Base-by-base conservation (phyloP, 805 yeast species). In the Yarrowia bubula region DNA sequence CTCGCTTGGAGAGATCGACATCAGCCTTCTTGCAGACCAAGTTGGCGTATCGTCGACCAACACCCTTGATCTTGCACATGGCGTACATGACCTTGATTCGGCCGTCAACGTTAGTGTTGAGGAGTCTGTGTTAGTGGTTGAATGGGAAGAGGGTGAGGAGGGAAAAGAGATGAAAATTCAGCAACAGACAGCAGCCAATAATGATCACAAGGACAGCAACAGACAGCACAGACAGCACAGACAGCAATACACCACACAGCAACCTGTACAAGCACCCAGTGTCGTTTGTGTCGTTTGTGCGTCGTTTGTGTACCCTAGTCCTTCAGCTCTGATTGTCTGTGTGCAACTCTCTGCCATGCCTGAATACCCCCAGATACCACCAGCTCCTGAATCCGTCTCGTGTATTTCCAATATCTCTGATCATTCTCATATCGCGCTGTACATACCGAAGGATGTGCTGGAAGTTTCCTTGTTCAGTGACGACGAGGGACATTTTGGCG, bases 21-120 rank as follows among this genome's bases (percentile, higher is more conserved):
- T 95, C 99, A 78, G 99, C 99, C 89, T 93, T 96, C 90, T 96
- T 96, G 88, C 98, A 95, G 80, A 95, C 97, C 85, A 95, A 86
- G 92, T 96, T 95, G 83, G 99, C 86, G 90, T 93, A 96, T 86
- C 99, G 95, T 85, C 98, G 96, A 86, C 99, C 99, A 78, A 95
- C 98, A 92, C 99, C 99, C 86, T 97, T 90, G 82, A 95, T 96
- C 84, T 92, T 89, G 87, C 99, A 92, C 85, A 95, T 86, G 82
- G 99, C 99, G 90, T 92, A 96, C 95, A 95, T 96, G 83, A 95
- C 88, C 89, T 95, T 95, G 88, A 93, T 93, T 92, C 96, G 92
- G 89, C 99, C 99, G 84, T 95, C 99, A 82, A 95, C 98, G 92
- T 95, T 95, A 85, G 99, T 95, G 92, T 96, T 95, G 85, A 95